Percentiles rank a stretch among this genome's conserved stretches.
Evolutionary conservation across 2,329 filamentous ascomycete genomes (phyloP).

Genomic region (Trichoderma sp.): DNA sequence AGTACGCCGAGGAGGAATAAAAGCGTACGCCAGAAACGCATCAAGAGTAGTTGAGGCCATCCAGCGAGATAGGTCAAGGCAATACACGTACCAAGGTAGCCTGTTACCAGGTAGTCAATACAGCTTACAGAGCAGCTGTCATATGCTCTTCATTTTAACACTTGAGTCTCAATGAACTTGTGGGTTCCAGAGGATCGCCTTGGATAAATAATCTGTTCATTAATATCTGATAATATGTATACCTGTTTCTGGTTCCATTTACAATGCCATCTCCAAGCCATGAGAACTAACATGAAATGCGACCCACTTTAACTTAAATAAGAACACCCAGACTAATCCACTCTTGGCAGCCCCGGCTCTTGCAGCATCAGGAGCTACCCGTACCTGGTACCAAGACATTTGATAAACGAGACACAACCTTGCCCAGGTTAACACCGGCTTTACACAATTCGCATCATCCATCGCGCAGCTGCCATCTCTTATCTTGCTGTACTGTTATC

Average conservation of each 20-base stretch:
- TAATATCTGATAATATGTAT: neutral
- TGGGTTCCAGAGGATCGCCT: neutral
- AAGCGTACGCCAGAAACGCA: neutral
- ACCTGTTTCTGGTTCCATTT: neutral
- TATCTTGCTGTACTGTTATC: neutral
- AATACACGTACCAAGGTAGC: neutral
- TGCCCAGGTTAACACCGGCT: constrained; percentile 4
- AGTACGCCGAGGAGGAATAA: constrained; percentile 32
- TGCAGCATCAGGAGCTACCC: neutral
- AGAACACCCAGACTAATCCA: neutral
- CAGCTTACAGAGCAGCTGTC: neutral
- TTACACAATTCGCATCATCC: neutral
- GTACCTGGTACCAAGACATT: neutral
- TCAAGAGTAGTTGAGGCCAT: neutral
- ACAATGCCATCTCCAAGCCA: neutral
- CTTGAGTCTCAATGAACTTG: neutral
- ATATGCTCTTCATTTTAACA: neutral
- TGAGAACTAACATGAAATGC: neutral
- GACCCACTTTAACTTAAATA: neutral
- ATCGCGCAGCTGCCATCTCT: neutral
- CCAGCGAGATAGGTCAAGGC: neutral
- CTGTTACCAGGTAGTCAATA: neutral
- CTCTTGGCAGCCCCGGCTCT: neutral
- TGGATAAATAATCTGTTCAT: neutral
- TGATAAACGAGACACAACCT: neutral